Evolutionary conservation across 2,329 filamentous ascomycete genomes (phyloP).

Genomic region (Alternaria brassicae): DNA sequence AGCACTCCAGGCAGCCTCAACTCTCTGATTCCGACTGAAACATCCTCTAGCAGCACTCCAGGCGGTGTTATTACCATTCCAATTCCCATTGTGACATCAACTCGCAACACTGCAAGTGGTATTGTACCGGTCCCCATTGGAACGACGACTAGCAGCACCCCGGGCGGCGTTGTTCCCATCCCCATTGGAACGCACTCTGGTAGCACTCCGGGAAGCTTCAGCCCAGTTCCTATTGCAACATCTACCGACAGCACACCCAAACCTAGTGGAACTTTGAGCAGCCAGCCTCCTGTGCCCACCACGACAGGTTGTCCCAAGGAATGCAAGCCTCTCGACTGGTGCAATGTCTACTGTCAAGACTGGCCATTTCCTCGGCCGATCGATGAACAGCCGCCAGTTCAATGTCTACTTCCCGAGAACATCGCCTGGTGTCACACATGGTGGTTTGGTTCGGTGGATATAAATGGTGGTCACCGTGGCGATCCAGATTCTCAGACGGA

Average conservation of each 20-base stretch:
- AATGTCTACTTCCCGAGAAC: constrained; percentile 16
- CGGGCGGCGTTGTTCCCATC: neutral
- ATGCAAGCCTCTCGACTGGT: constrained; percentile 5
- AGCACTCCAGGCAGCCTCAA: neutral
- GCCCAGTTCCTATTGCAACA: too few relatives aligned
- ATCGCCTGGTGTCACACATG: constrained; percentile 13
- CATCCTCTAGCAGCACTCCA: neutral
- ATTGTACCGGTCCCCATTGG: neutral
- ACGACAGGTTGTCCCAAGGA: constrained; percentile 10
- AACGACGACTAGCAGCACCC: neutral
- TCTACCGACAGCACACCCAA: neutral
- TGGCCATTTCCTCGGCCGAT: constrained; percentile 4
- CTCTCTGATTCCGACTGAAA: neutral
- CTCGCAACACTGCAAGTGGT: neutral
- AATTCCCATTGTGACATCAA: neutral
- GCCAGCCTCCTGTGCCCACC: neutral
- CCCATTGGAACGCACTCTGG: neutral
- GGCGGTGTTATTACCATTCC: neutral
- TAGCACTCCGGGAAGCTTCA: neutral
- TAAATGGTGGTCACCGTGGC: neutral
- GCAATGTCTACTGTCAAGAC: constrained; percentile 7
- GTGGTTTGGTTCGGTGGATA: constrained; percentile 9
- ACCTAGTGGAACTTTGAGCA: neutral
- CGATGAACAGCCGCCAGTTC: constrained; percentile 2
- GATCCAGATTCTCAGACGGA: constrained; percentile 16